Evolutionary conservation across 352 stramenopile species (phyloP).

Genomic region (Globisporangium mamillatum): DNA sequence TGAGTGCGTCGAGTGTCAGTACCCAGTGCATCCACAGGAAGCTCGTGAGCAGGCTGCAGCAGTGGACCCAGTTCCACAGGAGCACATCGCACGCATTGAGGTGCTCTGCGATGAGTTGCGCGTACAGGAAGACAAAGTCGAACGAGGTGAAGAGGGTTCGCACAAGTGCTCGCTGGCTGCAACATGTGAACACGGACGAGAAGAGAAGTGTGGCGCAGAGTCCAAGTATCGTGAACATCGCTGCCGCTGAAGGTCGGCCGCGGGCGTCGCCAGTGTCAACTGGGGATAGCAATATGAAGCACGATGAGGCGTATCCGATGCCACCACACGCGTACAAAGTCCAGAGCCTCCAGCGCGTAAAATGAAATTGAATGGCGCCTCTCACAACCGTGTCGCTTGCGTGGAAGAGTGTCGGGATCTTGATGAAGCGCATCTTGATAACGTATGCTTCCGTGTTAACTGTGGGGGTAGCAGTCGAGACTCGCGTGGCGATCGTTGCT

Average conservation of each 20-base stretch:
- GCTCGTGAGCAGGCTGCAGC: not conserved
- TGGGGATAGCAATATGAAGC: not conserved
- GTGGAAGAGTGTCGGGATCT: not conserved
- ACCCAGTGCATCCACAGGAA: constrained; percentile 10
- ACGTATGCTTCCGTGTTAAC: not conserved
- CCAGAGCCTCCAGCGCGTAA: not conserved
- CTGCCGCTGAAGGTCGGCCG: not conserved
- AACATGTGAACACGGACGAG: not conserved
- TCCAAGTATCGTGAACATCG: not conserved
- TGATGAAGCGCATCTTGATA: constrained; percentile 11
- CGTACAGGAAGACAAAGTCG: constrained; percentile 16
- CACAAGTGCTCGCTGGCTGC: constrained; percentile 4
- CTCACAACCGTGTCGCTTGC: not conserved
- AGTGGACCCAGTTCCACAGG: not conserved
- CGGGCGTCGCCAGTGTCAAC: not conserved
- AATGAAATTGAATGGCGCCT: not conserved
- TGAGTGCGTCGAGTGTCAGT: constrained; percentile 8
- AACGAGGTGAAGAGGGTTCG: constrained; percentile 15
- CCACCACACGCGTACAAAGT: not conserved
- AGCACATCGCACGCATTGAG: not conserved
- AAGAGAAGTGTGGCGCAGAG: not conserved
- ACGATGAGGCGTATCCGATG: not conserved
- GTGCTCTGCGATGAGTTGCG: not conserved
- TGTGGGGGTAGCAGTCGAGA: not conserved
- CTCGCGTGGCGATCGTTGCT: not conserved